Percentiles rank a stretch among this genome's conserved stretches.
Evolutionary conservation across 2,329 filamentous ascomycete species (phyloP).

Genomic region (Ramichloridium luteum): DNA sequence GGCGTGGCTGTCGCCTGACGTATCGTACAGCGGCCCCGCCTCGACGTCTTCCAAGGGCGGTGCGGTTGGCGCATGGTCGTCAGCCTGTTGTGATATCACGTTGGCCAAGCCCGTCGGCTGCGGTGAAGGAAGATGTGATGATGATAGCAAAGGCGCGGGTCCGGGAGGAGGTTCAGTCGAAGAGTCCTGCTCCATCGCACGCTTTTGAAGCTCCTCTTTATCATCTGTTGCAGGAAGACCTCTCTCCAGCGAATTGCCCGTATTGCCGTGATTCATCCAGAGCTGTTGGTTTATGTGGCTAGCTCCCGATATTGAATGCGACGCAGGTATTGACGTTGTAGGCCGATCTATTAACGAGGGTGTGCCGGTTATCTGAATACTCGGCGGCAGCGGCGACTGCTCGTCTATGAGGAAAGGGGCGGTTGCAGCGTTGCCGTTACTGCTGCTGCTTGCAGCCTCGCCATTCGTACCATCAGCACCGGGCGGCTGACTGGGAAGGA

Average conservation of each 20-base stretch:
- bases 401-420: slow-evolving; percentile 20
- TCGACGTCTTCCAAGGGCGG: neutral
- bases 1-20: slow-evolving; percentile 8
- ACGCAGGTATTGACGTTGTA: slow-evolving; percentile 1
- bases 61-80: neutral
- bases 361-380: slow-evolving; percentile 5
- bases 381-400: slow-evolving; percentile 13
- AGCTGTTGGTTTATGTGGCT: slow-evolving; percentile 9
- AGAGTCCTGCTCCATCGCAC: too few species aligned
- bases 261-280: slow-evolving; percentile 10
- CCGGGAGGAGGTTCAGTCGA: too few species aligned
- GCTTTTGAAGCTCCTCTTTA: too few species aligned
- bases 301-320: slow-evolving; percentile 6
- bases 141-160: too few species aligned
- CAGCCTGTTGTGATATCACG: too few species aligned
- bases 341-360: too few species aligned
- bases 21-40: too few species aligned
- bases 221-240: too few species aligned
- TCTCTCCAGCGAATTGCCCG: neutral
- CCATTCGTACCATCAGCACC: slow-evolving; percentile 22
- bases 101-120: too few species aligned
- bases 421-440: slow-evolving; percentile 23
- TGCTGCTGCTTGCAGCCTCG: too few species aligned
- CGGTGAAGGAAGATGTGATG: too few species aligned
- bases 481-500: slow-evolving; percentile 71